These are phyloP conservation scores for Agaricus subrufescens DNA, from an alignment of 768 basidiomycete genomes.

Conservation along the genomic window DNA sequence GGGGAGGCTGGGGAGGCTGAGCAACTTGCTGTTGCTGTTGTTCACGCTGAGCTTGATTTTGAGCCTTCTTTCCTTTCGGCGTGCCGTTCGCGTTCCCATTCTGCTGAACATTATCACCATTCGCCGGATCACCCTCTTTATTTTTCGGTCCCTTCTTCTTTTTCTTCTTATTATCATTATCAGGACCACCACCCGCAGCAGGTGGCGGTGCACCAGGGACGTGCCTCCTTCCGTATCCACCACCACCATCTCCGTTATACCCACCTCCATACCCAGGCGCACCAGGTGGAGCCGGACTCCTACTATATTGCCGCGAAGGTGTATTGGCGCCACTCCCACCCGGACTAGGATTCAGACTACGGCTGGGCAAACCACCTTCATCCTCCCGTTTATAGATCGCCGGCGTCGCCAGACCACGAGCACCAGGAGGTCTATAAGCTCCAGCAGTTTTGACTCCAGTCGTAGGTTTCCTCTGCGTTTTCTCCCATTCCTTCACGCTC, in stretches of 20 bases:
- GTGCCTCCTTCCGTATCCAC: conserved; percentile 40
- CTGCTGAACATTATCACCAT: conserved; percentile 32
- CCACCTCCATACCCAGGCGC: conserved; percentile 35
- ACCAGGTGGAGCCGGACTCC: conserved; percentile 51
- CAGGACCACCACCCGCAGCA: conserved; percentile 33
- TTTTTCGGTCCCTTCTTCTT: conserved; percentile 48
- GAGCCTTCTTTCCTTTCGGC: conserved; percentile 14
- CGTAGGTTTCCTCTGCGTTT: conserved; percentile 43
- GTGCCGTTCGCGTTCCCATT: conserved; percentile 5
- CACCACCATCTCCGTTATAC: conserved; percentile 25
- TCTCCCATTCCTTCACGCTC: conserved; percentile 47
- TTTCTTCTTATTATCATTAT: conserved; percentile 47
- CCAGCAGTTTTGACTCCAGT: conserved; percentile 63
- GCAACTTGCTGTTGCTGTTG: conserved; percentile 2
- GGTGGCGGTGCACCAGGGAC: conserved; percentile 72
- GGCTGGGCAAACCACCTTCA: conserved; percentile 65
- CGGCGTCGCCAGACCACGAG: conserved; percentile 84
- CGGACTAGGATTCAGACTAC: conserved; percentile 18
- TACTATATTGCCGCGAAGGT: conserved; percentile 55
- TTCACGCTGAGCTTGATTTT: not conserved
- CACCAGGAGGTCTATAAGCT: conserved; percentile 92
- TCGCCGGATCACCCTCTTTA: conserved; percentile 38
- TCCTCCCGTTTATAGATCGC: conserved; percentile 90
- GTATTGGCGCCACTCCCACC: conserved; percentile 48
- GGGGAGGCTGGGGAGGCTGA: conserved; percentile 21